Evolutionary conservation across 495 filamentous ascomycete species (phyloP), one percentile per base, ranked within the genome.

Genomic region (Penicillium bialowiezense): DNA sequence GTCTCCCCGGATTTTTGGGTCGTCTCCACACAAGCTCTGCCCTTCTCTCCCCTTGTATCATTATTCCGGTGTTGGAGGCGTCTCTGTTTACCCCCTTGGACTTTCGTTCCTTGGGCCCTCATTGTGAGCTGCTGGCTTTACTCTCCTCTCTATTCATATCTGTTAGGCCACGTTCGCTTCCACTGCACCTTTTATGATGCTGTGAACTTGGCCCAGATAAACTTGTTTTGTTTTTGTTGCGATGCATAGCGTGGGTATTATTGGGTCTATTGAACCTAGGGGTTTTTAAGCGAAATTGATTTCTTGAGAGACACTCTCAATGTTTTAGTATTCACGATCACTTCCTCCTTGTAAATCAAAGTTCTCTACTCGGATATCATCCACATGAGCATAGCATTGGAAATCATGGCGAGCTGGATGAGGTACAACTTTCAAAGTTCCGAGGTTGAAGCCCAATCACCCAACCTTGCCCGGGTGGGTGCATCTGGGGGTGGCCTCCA

Each of bases 171-270:
- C 3, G 29, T 32, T 32, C 12, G 29, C 29, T 32, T 32, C 12
- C 12, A 8, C 10, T 32, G 29, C 7, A 10, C 12, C 24, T 4
- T 43, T 38, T 44, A 32, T 33, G 31, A 48, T 39, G 33, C 17
- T 43, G 31, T 32, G 43, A 38, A 47, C 51, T 48, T 20, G 18
- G 23, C 24, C n/a, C 23, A 41, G 24, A 15, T 40, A 37, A 37
- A 42, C 50, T 54, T 53, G 12, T 56, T 45, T 48, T 66, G 41
- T 50, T 61, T 61, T 59, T 51, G 36, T 48, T 54, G 45, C 54
- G 29, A 52, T 63, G 60, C 60, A 63, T 63, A 63, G 60, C 60
- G 60, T 63, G 60, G 58, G 46, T 43, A 46, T 45, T 54, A 45
- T 31, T 53, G 51, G 54, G 37, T 48, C 34, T 48, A 29, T 12